phyloP scores from a whole-genome alignment of 192 early-diverging fungal genomes.

The Mortierella claussenii region DNA sequence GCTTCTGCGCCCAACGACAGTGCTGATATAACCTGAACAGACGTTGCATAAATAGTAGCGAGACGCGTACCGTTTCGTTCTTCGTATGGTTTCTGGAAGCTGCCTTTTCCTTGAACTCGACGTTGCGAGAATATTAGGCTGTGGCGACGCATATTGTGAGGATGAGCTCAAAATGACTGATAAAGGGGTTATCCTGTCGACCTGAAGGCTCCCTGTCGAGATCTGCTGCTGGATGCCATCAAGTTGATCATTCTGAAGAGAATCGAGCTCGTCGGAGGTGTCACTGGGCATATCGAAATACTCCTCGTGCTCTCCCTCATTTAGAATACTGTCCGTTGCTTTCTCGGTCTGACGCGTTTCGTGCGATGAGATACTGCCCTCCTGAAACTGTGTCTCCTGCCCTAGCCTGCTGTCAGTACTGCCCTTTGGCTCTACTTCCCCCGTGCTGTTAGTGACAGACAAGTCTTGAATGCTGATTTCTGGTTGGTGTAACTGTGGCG shows the following conservation, averaged over 20 bases:
- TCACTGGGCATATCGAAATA: background rate
- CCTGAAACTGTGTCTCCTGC: too few species aligned
- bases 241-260: background rate
- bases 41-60: background rate
- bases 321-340: too few species aligned
- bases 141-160: background rate
- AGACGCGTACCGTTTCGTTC: background rate
- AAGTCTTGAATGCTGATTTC: constrained; percentile 25
- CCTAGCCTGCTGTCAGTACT: too few species aligned
- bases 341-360: too few species aligned
- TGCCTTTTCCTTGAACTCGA: constrained; percentile 17
- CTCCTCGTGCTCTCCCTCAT: background rate
- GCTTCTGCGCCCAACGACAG: too few species aligned
- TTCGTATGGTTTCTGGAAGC: constrained; percentile 10
- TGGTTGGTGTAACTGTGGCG: constrained; percentile 22
- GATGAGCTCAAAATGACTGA: too few species aligned
- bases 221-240: background rate
- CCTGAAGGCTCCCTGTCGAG: too few species aligned
- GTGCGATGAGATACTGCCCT: too few species aligned
- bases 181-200: too few species aligned
- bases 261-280: background rate
- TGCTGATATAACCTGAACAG: background rate
- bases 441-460: too few species aligned
- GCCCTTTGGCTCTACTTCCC: too few species aligned
- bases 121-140: background rate